A percentile compares a stretch with the other conserved stretches of the same genome.
These are phyloP conservation scores for Alternaria sp. DNA, from an alignment of 2,329 filamentous ascomycete species.

Conservation along the genomic window DNA sequence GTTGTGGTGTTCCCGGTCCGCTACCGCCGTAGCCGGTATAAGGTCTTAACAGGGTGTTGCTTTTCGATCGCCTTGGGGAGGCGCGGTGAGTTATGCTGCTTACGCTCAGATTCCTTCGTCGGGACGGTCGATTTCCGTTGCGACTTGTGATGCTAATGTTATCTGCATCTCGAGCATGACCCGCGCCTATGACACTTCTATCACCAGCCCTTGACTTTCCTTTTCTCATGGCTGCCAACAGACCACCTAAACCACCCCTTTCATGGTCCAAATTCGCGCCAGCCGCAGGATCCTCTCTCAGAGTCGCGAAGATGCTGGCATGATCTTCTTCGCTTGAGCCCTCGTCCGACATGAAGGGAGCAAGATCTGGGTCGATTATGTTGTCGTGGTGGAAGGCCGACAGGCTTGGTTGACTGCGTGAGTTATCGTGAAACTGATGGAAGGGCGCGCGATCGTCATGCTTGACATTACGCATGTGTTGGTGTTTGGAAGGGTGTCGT, in stretches of 20 bases:
- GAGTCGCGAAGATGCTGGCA: constrained; percentile 79
- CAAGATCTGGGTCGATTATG: constrained; percentile 95
- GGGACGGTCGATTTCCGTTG: constrained; percentile 66
- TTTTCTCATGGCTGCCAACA: constrained; percentile 76
- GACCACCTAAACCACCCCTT: constrained; percentile 72
- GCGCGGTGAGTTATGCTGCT: constrained; percentile 75
- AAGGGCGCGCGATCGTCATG: constrained; percentile 88
- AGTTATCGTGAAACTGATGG: constrained; percentile 75
- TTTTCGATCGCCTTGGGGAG: constrained; percentile 71
- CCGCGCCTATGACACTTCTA: constrained; percentile 68
- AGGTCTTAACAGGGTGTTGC: constrained; percentile 60
- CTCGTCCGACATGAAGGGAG: constrained; percentile 92
- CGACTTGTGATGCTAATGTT: constrained; percentile 69
- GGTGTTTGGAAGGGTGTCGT: constrained; percentile 86
- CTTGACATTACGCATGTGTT: constrained; percentile 78
- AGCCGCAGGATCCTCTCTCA: constrained; percentile 67
- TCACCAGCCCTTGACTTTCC: constrained; percentile 75
- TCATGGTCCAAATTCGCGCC: constrained; percentile 73
- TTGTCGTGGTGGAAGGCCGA: constrained; percentile 98
- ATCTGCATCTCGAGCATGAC: constrained; percentile 69
- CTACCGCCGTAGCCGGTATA: constrained; percentile 49
- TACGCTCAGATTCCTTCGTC: constrained; percentile 83
- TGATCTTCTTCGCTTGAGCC: constrained; percentile 93
- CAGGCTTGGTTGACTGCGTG: constrained; percentile 68
- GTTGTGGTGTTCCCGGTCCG: constrained; percentile 25